Evolutionary conservation across 1,284 basidiomycete genomes (phyloP).

Genomic region (Sutorius eximius): DNA sequence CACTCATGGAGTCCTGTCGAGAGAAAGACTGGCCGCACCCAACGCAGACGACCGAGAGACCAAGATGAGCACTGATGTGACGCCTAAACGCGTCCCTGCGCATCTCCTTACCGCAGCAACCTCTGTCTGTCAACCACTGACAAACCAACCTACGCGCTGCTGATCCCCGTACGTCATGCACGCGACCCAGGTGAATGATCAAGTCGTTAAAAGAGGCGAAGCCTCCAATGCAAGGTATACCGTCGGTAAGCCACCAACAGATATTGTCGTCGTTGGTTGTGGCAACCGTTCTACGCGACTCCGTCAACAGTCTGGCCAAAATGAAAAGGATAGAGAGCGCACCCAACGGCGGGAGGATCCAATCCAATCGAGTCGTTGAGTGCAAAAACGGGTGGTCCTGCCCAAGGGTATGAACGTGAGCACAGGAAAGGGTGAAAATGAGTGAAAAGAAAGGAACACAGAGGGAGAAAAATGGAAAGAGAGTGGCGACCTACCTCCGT

Average conservation of each 20-base stretch:
- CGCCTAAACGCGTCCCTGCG: slow-evolving; percentile 4
- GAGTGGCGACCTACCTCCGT: no score
- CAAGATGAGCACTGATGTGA: slow-evolving; percentile 1
- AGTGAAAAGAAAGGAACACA: neutral
- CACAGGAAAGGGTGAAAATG: neutral
- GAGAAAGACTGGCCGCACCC: slow-evolving; percentile 12
- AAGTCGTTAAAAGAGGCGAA: slow-evolving; percentile 4
- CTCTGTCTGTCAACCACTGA: neutral
- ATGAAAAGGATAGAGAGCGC: neutral
- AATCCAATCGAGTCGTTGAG: neutral
- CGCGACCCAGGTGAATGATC: neutral
- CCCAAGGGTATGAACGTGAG: neutral
- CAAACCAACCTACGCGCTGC: neutral
- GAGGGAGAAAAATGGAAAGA: no score
- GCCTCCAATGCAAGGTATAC: neutral
- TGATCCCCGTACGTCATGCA: slow-evolving; percentile 1
- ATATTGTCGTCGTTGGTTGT: neutral
- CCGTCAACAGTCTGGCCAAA: neutral
- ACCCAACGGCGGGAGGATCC: neutral
- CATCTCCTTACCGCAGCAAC: neutral
- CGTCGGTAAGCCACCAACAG: neutral
- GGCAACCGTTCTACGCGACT: neutral
- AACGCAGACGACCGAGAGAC: neutral
- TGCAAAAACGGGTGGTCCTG: neutral
- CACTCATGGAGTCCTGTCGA: slow-evolving; percentile 7